Conservation (phyloP, 257 asterid species). For the Nicotiana tabacum region DNA sequence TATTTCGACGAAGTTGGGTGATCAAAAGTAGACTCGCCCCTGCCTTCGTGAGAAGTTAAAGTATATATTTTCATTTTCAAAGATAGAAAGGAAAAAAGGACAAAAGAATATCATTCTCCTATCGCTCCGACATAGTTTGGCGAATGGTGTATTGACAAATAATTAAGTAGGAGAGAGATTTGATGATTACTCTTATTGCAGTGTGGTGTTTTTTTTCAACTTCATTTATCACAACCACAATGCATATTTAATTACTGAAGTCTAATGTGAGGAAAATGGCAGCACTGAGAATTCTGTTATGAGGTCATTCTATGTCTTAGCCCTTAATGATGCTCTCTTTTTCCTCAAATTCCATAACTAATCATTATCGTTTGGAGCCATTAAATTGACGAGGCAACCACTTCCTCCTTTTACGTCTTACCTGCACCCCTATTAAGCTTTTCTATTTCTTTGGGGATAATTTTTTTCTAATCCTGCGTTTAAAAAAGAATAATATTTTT, state of each 20-base stretch:
- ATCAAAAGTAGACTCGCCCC: too few relatives aligned
- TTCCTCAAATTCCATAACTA: background rate
- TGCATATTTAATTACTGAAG: background rate
- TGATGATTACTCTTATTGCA: background rate
- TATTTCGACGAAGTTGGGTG: too few relatives aligned
- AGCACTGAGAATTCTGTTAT: background rate
- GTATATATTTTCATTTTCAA: background rate
- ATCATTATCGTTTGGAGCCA: background rate
- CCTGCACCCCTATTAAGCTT: background rate
- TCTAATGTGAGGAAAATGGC: background rate
- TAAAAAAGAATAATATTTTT: too few relatives aligned
- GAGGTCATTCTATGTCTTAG: background rate
- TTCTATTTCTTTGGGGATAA: too few relatives aligned
- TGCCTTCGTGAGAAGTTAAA: background rate
- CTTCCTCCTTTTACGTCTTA: background rate
- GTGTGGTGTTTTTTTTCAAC: background rate
- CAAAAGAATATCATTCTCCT: background rate
- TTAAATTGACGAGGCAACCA: background rate
- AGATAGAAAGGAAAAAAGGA: background rate
- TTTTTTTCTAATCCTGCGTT: too few relatives aligned
- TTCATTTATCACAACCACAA: background rate
- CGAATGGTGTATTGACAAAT: background rate
- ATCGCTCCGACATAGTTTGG: background rate
- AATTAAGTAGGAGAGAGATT: background rate
- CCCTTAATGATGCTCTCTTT: background rate